phyloP scores from a whole-genome alignment of 495 filamentous ascomycete genomes.

The Daldinia childiae region DNA sequence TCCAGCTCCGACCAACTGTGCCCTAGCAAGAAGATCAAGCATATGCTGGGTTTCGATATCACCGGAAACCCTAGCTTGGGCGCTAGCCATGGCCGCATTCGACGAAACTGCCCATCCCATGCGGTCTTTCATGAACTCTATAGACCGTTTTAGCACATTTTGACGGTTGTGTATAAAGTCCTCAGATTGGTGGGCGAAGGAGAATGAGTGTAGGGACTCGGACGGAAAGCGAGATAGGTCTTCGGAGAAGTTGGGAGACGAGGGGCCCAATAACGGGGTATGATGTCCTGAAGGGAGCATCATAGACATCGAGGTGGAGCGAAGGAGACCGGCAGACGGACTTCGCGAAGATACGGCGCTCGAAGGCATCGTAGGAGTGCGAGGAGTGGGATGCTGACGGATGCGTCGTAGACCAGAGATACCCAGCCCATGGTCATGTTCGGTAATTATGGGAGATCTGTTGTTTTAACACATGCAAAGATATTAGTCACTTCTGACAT shows the following conservation, averaged over 20 bases:
- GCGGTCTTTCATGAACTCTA: constrained; percentile 97
- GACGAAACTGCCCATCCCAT: constrained; percentile 76
- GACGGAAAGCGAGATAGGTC: constrained; percentile 92
- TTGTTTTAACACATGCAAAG: constrained; percentile 29
- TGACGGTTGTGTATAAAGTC: constrained; percentile 90
- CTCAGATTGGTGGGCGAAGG: constrained; percentile 95
- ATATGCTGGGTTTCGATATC: constrained; percentile 89
- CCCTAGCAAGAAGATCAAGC: constrained; percentile 84
- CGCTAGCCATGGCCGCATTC: constrained; percentile 71
- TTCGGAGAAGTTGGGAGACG: constrained; percentile 81
- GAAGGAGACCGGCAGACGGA: constrained; percentile 67
- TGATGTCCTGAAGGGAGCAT: constrained; percentile 54
- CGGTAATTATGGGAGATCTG: constrained; percentile 63
- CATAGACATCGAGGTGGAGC: constrained; percentile 70
- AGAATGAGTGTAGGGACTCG: constrained; percentile 98
- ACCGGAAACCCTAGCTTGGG: constrained; percentile 82
- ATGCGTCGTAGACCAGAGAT: constrained; percentile 89
- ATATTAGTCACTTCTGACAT: constrained; percentile 39
- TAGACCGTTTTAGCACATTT: constrained; percentile 89
- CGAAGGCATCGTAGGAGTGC: constrained; percentile 70
- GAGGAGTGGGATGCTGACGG: constrained; percentile 75
- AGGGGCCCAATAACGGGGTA: constrained; percentile 63
- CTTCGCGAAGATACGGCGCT: constrained; percentile 66
- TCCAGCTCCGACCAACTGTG: constrained; percentile 74
- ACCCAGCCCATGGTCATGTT: constrained; percentile 67